Percentiles rank a stretch among this genome's conserved stretches.
Evolutionary conservation across 345 rosid genomes (phyloP).

Genomic region (Gossypium ekmanianum): DNA sequence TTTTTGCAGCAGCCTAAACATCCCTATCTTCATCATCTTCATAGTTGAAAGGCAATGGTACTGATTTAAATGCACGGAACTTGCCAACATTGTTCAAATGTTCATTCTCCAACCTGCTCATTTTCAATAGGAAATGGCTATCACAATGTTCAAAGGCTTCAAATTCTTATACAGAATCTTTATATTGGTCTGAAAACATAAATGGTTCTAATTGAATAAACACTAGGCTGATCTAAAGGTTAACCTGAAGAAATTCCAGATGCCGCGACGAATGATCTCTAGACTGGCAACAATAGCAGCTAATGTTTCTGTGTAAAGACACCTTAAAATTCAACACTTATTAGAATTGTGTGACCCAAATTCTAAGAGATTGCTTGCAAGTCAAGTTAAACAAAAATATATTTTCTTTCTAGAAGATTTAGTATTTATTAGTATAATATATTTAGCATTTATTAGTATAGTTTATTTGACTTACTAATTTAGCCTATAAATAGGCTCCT

Average conservation of each 20-base stretch:
- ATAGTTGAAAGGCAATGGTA: neutral
- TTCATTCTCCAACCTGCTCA: neutral
- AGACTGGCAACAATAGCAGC: constrained; percentile 50
- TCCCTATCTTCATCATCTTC: neutral
- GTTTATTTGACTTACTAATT: too few species aligned
- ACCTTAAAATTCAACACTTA: constrained; percentile 25
- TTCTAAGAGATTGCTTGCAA: too few species aligned
- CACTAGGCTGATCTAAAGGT: neutral
- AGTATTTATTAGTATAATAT: too few species aligned
- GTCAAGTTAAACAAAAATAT: too few species aligned
- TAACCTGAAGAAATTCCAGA: constrained; percentile 72
- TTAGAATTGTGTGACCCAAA: too few species aligned
- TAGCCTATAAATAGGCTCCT: too few species aligned
- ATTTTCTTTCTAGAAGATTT: too few species aligned
- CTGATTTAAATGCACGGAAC: neutral
- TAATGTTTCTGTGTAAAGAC: constrained; percentile 32
- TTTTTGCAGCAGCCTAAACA: neutral
- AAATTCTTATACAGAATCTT: neutral
- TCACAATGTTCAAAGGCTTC: neutral
- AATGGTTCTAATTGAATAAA: neutral
- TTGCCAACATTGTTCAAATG: neutral
- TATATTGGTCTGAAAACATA: too few species aligned
- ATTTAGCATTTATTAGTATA: too few species aligned
- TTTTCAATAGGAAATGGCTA: neutral
- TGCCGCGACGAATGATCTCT: constrained; percentile 64